A percentile compares a stretch with the other conserved stretches of the same genome.
phyloP scores from a whole-genome alignment of 2,329 filamentous ascomycete species.

The Bipolaris zeicola region DNA sequence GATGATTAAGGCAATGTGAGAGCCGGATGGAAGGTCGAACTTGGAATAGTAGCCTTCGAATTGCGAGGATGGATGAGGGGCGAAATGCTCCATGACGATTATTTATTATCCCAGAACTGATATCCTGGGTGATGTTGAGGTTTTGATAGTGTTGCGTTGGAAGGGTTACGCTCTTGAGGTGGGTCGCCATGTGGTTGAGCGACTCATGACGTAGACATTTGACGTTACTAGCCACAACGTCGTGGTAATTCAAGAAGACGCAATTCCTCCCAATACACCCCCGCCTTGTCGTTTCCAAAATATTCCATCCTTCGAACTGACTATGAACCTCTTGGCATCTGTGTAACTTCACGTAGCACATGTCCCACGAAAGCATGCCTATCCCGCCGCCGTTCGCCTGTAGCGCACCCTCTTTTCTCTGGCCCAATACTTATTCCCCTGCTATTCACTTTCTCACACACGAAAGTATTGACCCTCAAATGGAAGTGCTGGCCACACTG shows the following conservation, averaged over 20 bases:
- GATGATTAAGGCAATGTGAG: slow-evolving; percentile 54
- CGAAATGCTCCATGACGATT: slow-evolving; percentile 49
- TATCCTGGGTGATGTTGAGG: not conserved
- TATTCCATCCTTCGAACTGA: not conserved
- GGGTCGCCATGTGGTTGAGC: not conserved
- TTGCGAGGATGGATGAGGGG: slow-evolving; percentile 49
- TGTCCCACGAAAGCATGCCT: not conserved
- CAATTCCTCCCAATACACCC: not conserved
- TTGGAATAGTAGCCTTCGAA: slow-evolving; percentile 61
- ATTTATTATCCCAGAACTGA: no score
- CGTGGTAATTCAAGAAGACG: not conserved
- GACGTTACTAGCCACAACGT: slow-evolving; percentile 13
- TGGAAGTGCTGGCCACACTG: no score
- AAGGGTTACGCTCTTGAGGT: not conserved
- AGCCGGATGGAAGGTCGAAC: slow-evolving; percentile 54
- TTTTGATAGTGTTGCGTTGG: not conserved
- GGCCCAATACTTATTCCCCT: not conserved
- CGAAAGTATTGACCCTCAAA: no score
- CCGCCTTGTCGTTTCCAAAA: not conserved
- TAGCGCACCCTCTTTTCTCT: not conserved
- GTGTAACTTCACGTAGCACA: not conserved
- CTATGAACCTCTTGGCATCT: not conserved
- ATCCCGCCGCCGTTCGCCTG: not conserved
- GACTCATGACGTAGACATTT: slow-evolving; percentile 27
- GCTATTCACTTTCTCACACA: not conserved